Conservation (phyloP, 2,329 filamentous ascomycete species). For the Sporothrix inflata region DNA sequence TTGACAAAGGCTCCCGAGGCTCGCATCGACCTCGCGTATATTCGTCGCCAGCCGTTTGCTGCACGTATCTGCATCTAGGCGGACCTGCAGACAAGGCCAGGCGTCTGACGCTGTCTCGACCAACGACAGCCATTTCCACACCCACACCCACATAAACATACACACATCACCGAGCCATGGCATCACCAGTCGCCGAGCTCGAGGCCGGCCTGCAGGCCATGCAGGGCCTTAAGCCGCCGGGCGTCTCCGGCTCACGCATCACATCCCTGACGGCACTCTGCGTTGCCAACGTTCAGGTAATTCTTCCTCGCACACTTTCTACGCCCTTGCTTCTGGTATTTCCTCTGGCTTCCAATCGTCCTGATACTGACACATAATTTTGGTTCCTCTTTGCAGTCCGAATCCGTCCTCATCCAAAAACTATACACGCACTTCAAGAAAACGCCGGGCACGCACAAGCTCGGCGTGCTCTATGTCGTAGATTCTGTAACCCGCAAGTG, state of each 20-base stretch:
- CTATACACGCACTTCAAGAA: slow-evolving; percentile 98
- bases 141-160: neutral
- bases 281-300: slow-evolving; percentile 87
- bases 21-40: slow-evolving; percentile 13
- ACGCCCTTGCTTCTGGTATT: neutral
- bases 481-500: slow-evolving; percentile 99
- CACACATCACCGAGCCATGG: slow-evolving; percentile 52
- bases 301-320: neutral
- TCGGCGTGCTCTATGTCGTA: slow-evolving; percentile 99
- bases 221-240: slow-evolving; percentile 87
- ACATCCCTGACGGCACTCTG: slow-evolving; percentile 83
- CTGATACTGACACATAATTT: neutral
- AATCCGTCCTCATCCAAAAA: slow-evolving; percentile 93
- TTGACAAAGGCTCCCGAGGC: slow-evolving; percentile 10
- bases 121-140: neutral
- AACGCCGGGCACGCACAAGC: slow-evolving; percentile 90
- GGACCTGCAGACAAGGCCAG: slow-evolving; percentile 11
- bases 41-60: slow-evolving; percentile 11
- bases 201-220: slow-evolving; percentile 90
- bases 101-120: neutral
- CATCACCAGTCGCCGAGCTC: slow-evolving; percentile 86
- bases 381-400: slow-evolving; percentile 64
- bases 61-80: neutral
- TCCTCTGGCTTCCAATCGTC: too few relatives aligned
- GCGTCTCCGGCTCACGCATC: slow-evolving; percentile 92